phyloP scores from a whole-genome alignment of 2,329 filamentous ascomycete genomes.

The Ascochyta koolunga region DNA sequence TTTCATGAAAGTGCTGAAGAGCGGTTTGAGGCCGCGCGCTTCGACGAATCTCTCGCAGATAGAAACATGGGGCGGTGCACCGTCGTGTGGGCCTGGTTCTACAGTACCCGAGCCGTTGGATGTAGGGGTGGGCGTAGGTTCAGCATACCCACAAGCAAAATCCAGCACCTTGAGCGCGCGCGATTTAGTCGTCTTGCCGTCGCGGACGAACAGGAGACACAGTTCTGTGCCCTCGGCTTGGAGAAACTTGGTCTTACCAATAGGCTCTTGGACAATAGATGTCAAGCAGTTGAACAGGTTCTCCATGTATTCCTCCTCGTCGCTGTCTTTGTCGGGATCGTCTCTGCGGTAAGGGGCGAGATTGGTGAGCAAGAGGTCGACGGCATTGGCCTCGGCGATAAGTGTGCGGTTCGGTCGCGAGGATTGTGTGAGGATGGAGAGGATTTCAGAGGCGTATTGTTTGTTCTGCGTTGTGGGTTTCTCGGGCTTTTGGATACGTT shows the following conservation, averaged over 20 bases:
- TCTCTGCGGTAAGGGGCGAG: constrained; percentile 83
- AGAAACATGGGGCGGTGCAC: constrained; percentile 51
- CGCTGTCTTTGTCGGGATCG: constrained; percentile 82
- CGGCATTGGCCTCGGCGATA: constrained; percentile 70
- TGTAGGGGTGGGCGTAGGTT: constrained; percentile 11
- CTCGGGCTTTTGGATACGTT: constrained; percentile 73
- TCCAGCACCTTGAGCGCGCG: constrained; percentile 83
- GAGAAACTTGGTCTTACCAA: constrained; percentile 80
- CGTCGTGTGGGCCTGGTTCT: constrained; percentile 19
- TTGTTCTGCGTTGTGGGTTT: constrained; percentile 81
- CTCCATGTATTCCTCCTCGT: constrained; percentile 94
- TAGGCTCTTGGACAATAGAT: constrained; percentile 75
- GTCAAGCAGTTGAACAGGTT: constrained; percentile 89
- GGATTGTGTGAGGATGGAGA: constrained; percentile 85
- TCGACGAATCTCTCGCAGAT: constrained; percentile 81
- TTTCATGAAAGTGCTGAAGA: constrained; percentile 90
- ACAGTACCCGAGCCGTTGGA: background rate
- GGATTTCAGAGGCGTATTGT: constrained; percentile 89
- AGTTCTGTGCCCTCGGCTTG: constrained; percentile 93
- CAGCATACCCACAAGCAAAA: constrained; percentile 71
- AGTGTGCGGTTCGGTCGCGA: constrained; percentile 68
- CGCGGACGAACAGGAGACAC: constrained; percentile 79
- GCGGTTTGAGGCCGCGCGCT: constrained; percentile 79
- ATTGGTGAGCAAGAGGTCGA: constrained; percentile 82
- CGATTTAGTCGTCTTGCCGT: constrained; percentile 81